phyloP scores from a whole-genome alignment of 2,329 filamentous ascomycete genomes.

The Alternaria sp. region DNA sequence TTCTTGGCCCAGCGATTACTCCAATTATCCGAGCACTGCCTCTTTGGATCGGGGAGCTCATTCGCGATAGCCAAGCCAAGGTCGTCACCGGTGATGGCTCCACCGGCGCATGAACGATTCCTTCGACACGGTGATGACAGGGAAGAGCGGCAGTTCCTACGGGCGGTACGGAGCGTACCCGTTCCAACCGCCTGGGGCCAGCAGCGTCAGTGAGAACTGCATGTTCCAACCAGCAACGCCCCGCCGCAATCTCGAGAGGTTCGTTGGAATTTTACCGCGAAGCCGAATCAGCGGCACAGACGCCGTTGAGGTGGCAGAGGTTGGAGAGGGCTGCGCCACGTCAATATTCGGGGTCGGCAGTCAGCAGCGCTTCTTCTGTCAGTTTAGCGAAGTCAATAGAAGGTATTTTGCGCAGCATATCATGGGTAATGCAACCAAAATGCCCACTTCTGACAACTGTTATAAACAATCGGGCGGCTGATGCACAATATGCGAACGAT shows the following conservation, averaged over 20 bases:
- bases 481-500: conserved; percentile 13
- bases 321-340: conserved; percentile 2
- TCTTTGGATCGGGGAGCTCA: conserved; percentile 42
- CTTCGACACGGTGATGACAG: background rate
- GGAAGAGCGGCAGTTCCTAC: background rate
- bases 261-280: background rate
- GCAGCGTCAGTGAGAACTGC: background rate
- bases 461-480: background rate
- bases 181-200: conserved; percentile 5
- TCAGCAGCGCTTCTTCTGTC: conserved; percentile 1
- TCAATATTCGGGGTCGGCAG: background rate
- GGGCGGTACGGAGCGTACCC: background rate
- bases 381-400: conserved; percentile 1
- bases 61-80: conserved; percentile 40
- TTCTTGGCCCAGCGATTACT: conserved; percentile 42
- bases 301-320: background rate
- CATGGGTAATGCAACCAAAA: conserved; percentile 7
- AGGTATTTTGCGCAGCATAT: conserved; percentile 1
- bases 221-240: background rate
- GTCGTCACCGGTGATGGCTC: conserved; percentile 36
- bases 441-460: conserved; percentile 1
- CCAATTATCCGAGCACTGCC: conserved; percentile 38
- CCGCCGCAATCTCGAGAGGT: conserved; percentile 3
- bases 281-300: background rate
- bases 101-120: conserved; percentile 18